These are phyloP conservation scores for Tylopilus microsporus DNA, from an alignment of 1,284 basidiomycete species.

Conservation along the genomic window DNA sequence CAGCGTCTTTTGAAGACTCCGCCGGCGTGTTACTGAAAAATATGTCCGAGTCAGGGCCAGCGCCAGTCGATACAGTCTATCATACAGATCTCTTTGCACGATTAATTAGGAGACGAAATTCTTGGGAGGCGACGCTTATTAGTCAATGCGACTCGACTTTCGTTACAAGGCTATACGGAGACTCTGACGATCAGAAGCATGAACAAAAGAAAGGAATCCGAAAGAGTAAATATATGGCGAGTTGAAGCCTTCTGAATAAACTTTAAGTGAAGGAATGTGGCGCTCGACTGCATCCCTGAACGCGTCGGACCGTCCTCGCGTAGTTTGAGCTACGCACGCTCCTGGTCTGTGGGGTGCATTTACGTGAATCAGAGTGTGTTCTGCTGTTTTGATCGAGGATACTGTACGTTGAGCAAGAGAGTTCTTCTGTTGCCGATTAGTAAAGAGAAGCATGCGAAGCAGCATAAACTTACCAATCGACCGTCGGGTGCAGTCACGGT, in stretches of 20 bases:
- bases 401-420: neutral
- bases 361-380: neutral
- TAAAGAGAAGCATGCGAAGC: neutral
- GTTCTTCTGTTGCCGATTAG: neutral
- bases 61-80: no score
- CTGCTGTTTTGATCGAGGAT: neutral
- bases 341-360: neutral
- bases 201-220: slow-evolving; percentile 8
- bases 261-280: neutral
- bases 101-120: slow-evolving; percentile 7
- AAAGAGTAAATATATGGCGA: slow-evolving; percentile 3
- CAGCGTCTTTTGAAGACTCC: no score
- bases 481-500: neutral
- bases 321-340: no score
- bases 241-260: neutral
- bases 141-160: neutral
- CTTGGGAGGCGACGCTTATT: slow-evolving; percentile 21
- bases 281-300: neutral
- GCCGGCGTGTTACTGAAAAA: no score
- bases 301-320: neutral
- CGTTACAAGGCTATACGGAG: neutral
- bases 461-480: slow-evolving; percentile 1
- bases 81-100: neutral
- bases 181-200: slow-evolving; percentile 19
- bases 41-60: no score